Evolutionary conservation across 1,139 yeast genomes (phyloP), one percentile per base, ranked within the genome.

Genomic region (Debaryomyces udenii): DNA sequence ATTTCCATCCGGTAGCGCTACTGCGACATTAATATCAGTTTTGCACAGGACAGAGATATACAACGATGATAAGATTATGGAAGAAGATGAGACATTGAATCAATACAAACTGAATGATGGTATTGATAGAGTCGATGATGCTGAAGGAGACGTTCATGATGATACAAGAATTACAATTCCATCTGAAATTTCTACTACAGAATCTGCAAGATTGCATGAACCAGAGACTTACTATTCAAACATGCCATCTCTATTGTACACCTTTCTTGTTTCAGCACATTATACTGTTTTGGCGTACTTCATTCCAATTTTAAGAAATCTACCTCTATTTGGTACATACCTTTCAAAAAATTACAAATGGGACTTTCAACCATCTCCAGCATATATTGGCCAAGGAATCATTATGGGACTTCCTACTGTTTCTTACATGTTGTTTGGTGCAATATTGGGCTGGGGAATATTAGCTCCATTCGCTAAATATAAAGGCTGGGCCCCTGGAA

Each of bases 381-480:
- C 99, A 0, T 93, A 93, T 59, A 78, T 93, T 30, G 99, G 99
- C 2, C 99, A 93, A 62, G 99, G 99, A 3, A 90, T 93, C 33
- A 93, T 93, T 42, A 93, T 93, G 99, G 99, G 99, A 0, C 67
- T 89, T 6, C 90, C 93, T 2, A 91, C 98, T 0, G 96, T 91
- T 0, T 74, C 88, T 3, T 87, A 91, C 48, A 93, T 93, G 98
- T 66, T 93, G 32, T 76, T 89, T 53, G 99, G 99, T 2, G 83
- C 96, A 13, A 51, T 93, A 2, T 55, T 91, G 4, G 99, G 99
- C 0, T 93, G 99, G 99, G 96, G 80, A 0, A 65, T 93, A 1
- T 66, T 93, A 23, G 94, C 95, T 0, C 98, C 98, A 1, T 48
- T 87, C 45, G 83, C 95, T 1, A 76, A 85, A 45, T 52, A 68